Base-by-base conservation (phyloP, 768 basidiomycete species). In the Mycena epipterygia region DNA sequence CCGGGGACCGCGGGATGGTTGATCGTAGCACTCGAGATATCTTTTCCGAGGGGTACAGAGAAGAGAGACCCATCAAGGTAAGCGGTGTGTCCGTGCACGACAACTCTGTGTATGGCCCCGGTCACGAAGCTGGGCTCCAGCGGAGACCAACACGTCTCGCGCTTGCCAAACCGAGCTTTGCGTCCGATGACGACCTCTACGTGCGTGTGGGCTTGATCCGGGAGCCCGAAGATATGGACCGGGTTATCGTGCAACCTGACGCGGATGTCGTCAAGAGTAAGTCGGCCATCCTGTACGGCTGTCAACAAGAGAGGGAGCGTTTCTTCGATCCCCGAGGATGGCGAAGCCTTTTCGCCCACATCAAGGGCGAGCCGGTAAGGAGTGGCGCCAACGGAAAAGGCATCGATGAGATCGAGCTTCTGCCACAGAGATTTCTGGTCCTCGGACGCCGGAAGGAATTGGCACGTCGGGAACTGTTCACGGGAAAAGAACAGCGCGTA, bases 121-220 rank as follows among this genome's bases (percentile, higher is more conserved):
- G 89, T 83, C 23, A 95, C 85, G 0, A 83, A 79, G 19, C 78
- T 86, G 27, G 88, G 87, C 19, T 90, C 87, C 42, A 98, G 81
- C 8, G 97, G 96, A 19, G 97, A 97, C 97, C 97, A 99, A 58
- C 84, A 84, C 25, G 81, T 80, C 9, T 81, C 76, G 27, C 85
- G 84, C 61, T 83, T 80, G 17, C 77, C 79, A 79, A 94, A 95
- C 48, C 84, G 82, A 23, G 87, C 85, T 65, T 86, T 87, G 59
- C 98, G 90, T 65, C 95, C 94, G 30, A 98, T 84, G 72, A 97
- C 95, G 51, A 99, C 95, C 78, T 99, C 98, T 41, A 98, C 94
- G 72, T 92, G 93, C 1, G 96, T 96, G 69, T 95, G 89, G 7
- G 88, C 77, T 77, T 95, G 95, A 71, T 98, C 95, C 0, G 95